A percentile compares a stretch with the other conserved stretches of the same genome.
Evolutionary conservation across 2,329 filamentous ascomycete species (phyloP).

Genomic region (Mollisia scopiformis): DNA sequence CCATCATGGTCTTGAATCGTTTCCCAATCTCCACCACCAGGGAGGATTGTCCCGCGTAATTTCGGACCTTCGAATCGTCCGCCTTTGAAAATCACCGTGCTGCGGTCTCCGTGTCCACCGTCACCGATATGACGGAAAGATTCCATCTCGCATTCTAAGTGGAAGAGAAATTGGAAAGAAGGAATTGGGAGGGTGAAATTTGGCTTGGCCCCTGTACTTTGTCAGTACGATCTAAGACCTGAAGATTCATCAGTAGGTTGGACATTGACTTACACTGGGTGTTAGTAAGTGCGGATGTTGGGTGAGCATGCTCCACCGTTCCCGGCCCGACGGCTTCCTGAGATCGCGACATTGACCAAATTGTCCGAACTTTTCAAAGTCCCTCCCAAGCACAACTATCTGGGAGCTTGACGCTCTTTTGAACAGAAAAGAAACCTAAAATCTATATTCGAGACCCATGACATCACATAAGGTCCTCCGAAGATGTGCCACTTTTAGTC

Average conservation of each 20-base stretch:
- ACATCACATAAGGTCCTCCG: not conserved
- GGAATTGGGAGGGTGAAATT: slow-evolving; percentile 9
- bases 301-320: slow-evolving; percentile 8
- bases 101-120: slow-evolving; percentile 6
- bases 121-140: slow-evolving; percentile 11
- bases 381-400: not conserved
- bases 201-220: slow-evolving; percentile 6
- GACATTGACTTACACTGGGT: slow-evolving; percentile 1
- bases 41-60: slow-evolving; percentile 6
- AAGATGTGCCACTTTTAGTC: slow-evolving; percentile 8
- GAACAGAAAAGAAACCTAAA: not conserved
- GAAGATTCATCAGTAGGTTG: not conserved
- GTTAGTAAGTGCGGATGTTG: slow-evolving; percentile 4
- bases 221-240: not conserved
- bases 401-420: not conserved
- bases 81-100: slow-evolving; percentile 13
- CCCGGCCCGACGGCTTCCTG: slow-evolving; percentile 1
- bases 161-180: slow-evolving; percentile 13
- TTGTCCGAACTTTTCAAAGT: not conserved
- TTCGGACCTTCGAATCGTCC: slow-evolving; percentile 11
- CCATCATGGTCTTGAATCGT: slow-evolving; percentile 5
- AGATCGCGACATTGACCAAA: not conserved
- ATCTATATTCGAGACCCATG: not conserved
- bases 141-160: slow-evolving; percentile 14
- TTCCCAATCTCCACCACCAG: not conserved